Evolutionary conservation across 257 asterid species (phyloP).

Genomic region (Fraxinus americana): DNA sequence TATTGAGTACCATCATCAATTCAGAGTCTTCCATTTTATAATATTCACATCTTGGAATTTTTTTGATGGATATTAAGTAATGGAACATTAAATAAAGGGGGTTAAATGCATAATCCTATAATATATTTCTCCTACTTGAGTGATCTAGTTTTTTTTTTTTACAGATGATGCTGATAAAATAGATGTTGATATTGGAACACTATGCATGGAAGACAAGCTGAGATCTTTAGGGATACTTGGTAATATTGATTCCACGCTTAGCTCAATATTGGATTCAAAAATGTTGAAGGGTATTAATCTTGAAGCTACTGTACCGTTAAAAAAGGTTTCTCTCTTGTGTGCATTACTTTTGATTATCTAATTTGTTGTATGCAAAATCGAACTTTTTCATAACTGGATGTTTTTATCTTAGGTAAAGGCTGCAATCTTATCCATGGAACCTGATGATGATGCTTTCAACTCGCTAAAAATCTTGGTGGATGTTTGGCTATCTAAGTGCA

Average conservation of each 20-base stretch:
- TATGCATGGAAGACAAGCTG: constrained; percentile 81
- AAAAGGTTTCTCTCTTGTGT: constrained; percentile 50
- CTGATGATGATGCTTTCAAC: constrained; percentile 54
- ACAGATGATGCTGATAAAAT: constrained; percentile 40
- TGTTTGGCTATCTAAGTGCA: constrained; percentile 79
- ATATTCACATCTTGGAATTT: not conserved
- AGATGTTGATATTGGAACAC: constrained; percentile 44
- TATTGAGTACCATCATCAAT: no score
- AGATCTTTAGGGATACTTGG: constrained; percentile 72
- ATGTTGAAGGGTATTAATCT: constrained; percentile 59
- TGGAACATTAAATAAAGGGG: not conserved
- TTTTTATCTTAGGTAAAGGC: constrained; percentile 55
- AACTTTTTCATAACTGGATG: constrained; percentile 12
- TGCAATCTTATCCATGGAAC: constrained; percentile 55
- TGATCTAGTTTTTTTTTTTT: not conserved
- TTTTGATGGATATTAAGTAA: not conserved
- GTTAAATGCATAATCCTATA: constrained; percentile 1
- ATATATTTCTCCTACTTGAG: not conserved
- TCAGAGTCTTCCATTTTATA: not conserved
- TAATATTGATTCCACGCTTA: constrained; percentile 35
- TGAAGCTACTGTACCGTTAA: constrained; percentile 53
- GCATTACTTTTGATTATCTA: not conserved
- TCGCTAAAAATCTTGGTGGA: constrained; percentile 60
- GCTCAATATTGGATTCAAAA: constrained; percentile 42
- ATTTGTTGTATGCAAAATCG: constrained; percentile 13